Evolutionary conservation across 352 stramenopile genomes (phyloP).

Genomic region (Elongisporangium anandrum): DNA sequence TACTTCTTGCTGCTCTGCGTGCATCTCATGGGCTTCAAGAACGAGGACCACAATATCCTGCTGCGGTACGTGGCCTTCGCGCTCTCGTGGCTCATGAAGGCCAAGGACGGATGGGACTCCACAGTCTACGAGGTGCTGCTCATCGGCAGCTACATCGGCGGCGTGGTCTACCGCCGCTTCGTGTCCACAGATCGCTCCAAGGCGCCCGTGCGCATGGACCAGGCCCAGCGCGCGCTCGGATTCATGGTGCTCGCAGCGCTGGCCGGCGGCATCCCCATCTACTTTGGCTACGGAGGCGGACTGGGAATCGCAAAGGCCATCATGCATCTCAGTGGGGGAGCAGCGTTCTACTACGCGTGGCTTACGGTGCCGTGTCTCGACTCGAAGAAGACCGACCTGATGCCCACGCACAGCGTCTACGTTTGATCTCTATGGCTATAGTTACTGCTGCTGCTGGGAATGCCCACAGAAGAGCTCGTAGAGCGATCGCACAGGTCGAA

Average conservation of each 20-base stretch:
- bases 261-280: constrained; percentile 44
- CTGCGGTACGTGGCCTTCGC: constrained; percentile 84
- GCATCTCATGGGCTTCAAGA: constrained; percentile 77
- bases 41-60: constrained; percentile 83
- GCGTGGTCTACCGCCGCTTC: constrained; percentile 50
- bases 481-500: constrained; percentile 26
- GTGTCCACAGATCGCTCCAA: constrained; percentile 39
- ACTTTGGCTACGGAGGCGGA: constrained; percentile 31
- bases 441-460: neutral
- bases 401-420: constrained; percentile 58
- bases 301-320: constrained; percentile 57
- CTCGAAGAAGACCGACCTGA: constrained; percentile 81
- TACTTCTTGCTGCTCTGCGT: constrained; percentile 86
- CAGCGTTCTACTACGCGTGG: constrained; percentile 77
- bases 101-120: constrained; percentile 78
- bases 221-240: constrained; percentile 45
- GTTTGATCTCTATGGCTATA: constrained; percentile 18
- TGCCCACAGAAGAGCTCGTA: constrained; percentile 32
- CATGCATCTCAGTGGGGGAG: constrained; percentile 64
- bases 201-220: constrained; percentile 45
- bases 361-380: constrained; percentile 70
- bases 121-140: constrained; percentile 69
- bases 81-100: constrained; percentile 79
- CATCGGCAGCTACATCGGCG: constrained; percentile 46
- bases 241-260: constrained; percentile 37